Evolutionary conservation across 2,329 filamentous ascomycete species (phyloP).

Genomic region (Fusarium pininemorale): DNA sequence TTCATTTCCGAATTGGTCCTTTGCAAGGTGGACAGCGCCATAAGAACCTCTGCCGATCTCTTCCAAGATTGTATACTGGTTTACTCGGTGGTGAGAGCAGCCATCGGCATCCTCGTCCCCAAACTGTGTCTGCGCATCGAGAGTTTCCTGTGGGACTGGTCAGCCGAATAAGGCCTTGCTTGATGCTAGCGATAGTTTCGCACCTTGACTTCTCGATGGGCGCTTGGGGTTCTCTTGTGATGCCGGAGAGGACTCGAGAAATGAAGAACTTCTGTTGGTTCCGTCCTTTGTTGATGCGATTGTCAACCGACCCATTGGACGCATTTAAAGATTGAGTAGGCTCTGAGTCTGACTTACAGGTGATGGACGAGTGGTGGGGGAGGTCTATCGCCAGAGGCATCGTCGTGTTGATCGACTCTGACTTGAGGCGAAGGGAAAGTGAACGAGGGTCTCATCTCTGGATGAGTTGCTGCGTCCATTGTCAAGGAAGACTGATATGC

Average conservation of each 20-base stretch:
- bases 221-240: slow-evolving; percentile 65
- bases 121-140: slow-evolving; percentile 89
- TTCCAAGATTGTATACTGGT: slow-evolving; percentile 92
- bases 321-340: slow-evolving; percentile 6
- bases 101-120: slow-evolving; percentile 86
- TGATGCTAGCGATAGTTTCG: background rate
- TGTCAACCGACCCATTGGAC: slow-evolving; percentile 10
- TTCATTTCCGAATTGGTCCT: slow-evolving; percentile 91
- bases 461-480: slow-evolving; percentile 36
- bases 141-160: slow-evolving; percentile 73
- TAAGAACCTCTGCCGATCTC: slow-evolving; percentile 98
- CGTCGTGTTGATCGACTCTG: slow-evolving; percentile 43
- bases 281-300: slow-evolving; percentile 49
- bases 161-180: slow-evolving; percentile 5
- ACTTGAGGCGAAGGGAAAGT: slow-evolving; percentile 45
- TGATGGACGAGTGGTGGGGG: slow-evolving; percentile 50
- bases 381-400: slow-evolving; percentile 37
- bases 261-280: slow-evolving; percentile 50
- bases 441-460: slow-evolving; percentile 33
- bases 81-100: slow-evolving; percentile 83
- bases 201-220: slow-evolving; percentile 67
- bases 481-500: background rate
- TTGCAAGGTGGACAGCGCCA: slow-evolving; percentile 88
- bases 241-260: slow-evolving; percentile 66
- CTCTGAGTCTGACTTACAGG: slow-evolving; percentile 52